Evolutionary conservation across 768 basidiomycete species (phyloP), one percentile per base, ranked within the genome.

Genomic region (Boletus rubescentipes): DNA sequence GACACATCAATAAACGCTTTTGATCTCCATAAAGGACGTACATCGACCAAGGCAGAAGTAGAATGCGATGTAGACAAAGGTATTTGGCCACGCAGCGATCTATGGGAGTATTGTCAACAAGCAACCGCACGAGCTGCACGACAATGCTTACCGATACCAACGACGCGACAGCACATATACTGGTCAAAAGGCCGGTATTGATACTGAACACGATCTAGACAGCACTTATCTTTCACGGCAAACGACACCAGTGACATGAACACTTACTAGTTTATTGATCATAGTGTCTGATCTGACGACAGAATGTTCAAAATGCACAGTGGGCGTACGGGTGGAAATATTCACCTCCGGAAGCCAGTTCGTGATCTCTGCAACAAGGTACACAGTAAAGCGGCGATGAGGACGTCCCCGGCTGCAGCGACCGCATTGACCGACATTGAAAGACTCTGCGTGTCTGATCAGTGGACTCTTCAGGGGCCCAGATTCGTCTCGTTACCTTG

Each of bases 61-160:
- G 68, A 85, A 86, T 2, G 78, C 73, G 43, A 86, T 84, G 52
- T 85, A 86, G 49, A 84, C 68, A 67, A 85, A 84, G 0, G 83
- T 83, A 10, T 70, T 36, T 0, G 77, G 77, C 38, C 78, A 78
- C 6, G 72, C 73, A n/a, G 73, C 57, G 58, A 85, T 85, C 82
- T 84, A 53, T 37, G 10, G 23, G 16, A 36, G 1, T 18, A 41
- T 49, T 46, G 46, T 55, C 32, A 62, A 29, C 18, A 12, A 12
- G 7, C 4, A 3, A 7, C 50, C 12, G 1, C 10, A 5, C 11
- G 1, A 16, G 31, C 14, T 2, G 49, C n/a, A 11, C 7, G 18
- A 20, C 7, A 32, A 34, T 29, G 32, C 62, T 23, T 55, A 81
- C 83, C n/a, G 84, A 80, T 35, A 84, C 65, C 47, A 86, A 66